Evolutionary conservation across 352 stramenopile species (phyloP).

Genomic region (Albugo candida): DNA sequence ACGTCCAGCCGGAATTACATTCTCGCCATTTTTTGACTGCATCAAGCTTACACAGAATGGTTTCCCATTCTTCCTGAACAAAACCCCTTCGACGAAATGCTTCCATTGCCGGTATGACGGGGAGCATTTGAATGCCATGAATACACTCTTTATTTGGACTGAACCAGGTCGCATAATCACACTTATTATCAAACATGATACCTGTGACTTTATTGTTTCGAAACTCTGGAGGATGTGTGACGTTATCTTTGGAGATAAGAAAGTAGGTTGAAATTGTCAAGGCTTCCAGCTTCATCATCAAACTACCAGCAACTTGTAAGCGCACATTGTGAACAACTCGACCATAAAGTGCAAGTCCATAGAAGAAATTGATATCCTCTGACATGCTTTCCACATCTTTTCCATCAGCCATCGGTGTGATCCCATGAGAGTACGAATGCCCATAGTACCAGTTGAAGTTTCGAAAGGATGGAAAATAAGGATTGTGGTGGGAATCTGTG

Average conservation of each 20-base stretch:
- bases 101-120: constrained; percentile 29
- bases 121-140: constrained; percentile 60
- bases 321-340: constrained; percentile 22
- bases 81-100: constrained; percentile 19
- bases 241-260: constrained; percentile 20
- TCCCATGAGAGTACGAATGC: constrained; percentile 45
- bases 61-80: constrained; percentile 37
- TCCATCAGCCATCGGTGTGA: constrained; percentile 45
- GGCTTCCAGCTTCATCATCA: constrained; percentile 40
- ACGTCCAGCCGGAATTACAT: constrained; percentile 28
- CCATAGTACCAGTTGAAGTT: constrained; percentile 46
- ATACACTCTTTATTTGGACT: constrained; percentile 53
- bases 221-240: constrained; percentile 27
- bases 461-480: constrained; percentile 35
- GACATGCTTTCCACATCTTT: constrained; percentile 55
- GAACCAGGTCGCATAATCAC: constrained; percentile 57
- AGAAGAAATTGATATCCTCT: constrained; percentile 52
- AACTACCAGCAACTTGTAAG: constrained; percentile 18
- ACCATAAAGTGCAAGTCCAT: constrained; percentile 28
- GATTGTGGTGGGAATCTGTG: constrained; percentile 3
- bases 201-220: constrained; percentile 48
- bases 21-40: constrained; percentile 28
- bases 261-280: constrained; percentile 51
- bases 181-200: constrained; percentile 63
- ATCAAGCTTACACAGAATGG: constrained; percentile 28